Base-by-base conservation (phyloP, 805 yeast genomes). In the Metschnikowia gruessii region DNA sequence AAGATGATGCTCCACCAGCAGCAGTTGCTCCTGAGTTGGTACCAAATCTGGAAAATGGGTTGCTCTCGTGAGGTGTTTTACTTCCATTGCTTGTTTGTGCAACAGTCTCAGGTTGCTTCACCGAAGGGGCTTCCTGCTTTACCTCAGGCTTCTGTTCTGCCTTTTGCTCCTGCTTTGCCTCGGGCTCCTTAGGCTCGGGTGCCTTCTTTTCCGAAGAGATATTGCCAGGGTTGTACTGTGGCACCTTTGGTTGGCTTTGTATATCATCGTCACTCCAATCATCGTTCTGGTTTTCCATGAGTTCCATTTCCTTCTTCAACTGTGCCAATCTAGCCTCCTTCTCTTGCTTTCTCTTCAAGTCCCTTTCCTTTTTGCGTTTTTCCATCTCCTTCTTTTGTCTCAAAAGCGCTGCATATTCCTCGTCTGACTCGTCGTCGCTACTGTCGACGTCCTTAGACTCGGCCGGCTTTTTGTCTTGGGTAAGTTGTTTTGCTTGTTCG, bases 241-340 rank as follows among this genome's bases (percentile, higher is more conserved):
- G 56, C 55, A 13, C 67, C 52, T 26, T 62, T 16, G 19, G 37
- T 7, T 44, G 24, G n/a, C 31, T 37, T 32, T 38, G 41, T 34
- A 52, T 40, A 6, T 72, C 76, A 10, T 72, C 76, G 16, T 65
- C 66, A 32, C 63, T 62, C 56, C 56, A 52, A n/a, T 41, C 56
- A 9, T 58, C 56, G 19, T 51, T 54, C 19, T 52, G 54, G 7
- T 42, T 46, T 37, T 66, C 64, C 43, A 59, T 60, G 42, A 62
- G 66, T 34, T 75, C 83, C 75, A 83, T 77, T 58, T 82, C 85
- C 49, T 71, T 75, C 55, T 76, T 80, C 43, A 83, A 63, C 51
- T 75, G 73, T 2, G 83, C 85, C 45, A 81, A 56, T 52, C 82
- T 70, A 11, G 78, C 84, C 51, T 81, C 87, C 56, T 79, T 82